A percentile compares a stretch with the other conserved stretches of the same genome.
These are phyloP conservation scores for Scedosporium minutisporum DNA, from an alignment of 2,329 filamentous ascomycete species.

Conservation along the genomic window DNA sequence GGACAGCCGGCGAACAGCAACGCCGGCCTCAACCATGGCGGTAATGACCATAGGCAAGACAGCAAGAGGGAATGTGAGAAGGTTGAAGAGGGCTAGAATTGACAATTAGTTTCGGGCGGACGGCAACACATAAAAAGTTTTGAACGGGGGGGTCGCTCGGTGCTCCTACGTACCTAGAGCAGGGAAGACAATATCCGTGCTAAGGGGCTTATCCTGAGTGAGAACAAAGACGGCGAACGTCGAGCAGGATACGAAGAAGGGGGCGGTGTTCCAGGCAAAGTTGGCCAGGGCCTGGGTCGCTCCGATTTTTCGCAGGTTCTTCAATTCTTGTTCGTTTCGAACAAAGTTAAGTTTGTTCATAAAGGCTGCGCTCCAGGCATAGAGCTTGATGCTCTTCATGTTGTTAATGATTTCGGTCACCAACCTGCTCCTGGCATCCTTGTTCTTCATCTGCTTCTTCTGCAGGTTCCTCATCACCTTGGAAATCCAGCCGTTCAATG, in stretches of 20 bases:
- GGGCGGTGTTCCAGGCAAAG: constrained; percentile 96
- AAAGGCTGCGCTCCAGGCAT: constrained; percentile 93
- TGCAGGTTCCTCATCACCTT: constrained; percentile 89
- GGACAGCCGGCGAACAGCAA: constrained; percentile 79
- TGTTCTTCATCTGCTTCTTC: constrained; percentile 98
- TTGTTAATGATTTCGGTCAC: constrained; percentile 99
- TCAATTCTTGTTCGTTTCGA: constrained; percentile 89
- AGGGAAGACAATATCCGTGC: constrained; percentile 92
- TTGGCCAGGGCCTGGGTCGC: constrained; percentile 90
- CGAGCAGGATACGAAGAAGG: constrained; percentile 93
- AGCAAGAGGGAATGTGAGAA: constrained; percentile 88
- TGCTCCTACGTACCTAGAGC: constrained; percentile 37
- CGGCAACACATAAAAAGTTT: not conserved
- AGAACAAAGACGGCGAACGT: constrained; percentile 93
- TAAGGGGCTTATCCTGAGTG: constrained; percentile 69
- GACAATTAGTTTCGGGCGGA: not conserved
- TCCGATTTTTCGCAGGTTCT: constrained; percentile 92
- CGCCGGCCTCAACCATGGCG: constrained; percentile 88
- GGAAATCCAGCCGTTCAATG: constrained; percentile 85
- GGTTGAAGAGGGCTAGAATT: constrained; percentile 76
- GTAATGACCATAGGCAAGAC: constrained; percentile 97
- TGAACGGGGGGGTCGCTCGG: not conserved
- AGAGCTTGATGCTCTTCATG: constrained; percentile 99
- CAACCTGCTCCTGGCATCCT: constrained; percentile 81
- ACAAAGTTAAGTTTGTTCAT: constrained; percentile 97